A percentile compares a stretch with the other conserved stretches of the same genome.
phyloP scores from a whole-genome alignment of 2,329 filamentous ascomycete species.

The Xylaria sp. region DNA sequence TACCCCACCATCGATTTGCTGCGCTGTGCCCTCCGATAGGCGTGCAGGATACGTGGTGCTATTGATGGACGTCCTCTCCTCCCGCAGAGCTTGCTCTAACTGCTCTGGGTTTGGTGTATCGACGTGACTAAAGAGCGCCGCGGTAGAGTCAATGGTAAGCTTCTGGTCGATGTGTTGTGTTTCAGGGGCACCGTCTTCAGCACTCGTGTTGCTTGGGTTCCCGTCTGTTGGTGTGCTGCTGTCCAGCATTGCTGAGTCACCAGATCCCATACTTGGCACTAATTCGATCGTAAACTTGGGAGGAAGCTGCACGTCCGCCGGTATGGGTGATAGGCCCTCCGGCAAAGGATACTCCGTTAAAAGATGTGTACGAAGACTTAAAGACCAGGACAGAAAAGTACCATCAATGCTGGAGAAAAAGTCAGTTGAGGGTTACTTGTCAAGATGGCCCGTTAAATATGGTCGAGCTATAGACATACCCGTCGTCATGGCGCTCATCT shows the following conservation, averaged over 20 bases:
- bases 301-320: slow-evolving; percentile 72
- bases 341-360: slow-evolving; percentile 71
- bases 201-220: neutral
- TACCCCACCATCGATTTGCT: slow-evolving; percentile 21
- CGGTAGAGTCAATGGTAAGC: slow-evolving; percentile 26
- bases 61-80: slow-evolving; percentile 19
- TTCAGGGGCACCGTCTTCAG: neutral
- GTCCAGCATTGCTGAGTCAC: slow-evolving; percentile 19
- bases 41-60: slow-evolving; percentile 28
- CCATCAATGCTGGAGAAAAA: slow-evolving; percentile 69
- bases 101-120: slow-evolving; percentile 23
- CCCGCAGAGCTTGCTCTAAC: slow-evolving; percentile 27
- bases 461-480: slow-evolving; percentile 45
- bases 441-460: neutral
- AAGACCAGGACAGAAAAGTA: slow-evolving; percentile 77
- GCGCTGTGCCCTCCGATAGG: slow-evolving; percentile 27
- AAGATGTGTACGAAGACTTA: slow-evolving; percentile 67
- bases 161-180: slow-evolving; percentile 7
- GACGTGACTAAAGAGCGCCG: slow-evolving; percentile 35
- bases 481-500: slow-evolving; percentile 92
- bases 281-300: slow-evolving; percentile 69
- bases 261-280: slow-evolving; percentile 23
- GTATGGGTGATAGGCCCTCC: slow-evolving; percentile 67
- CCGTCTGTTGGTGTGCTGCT: neutral
- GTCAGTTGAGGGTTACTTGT: slow-evolving; percentile 7